Base-by-base conservation (phyloP, 495 filamentous ascomycete genomes). In the Penicillium argentinense region DNA sequence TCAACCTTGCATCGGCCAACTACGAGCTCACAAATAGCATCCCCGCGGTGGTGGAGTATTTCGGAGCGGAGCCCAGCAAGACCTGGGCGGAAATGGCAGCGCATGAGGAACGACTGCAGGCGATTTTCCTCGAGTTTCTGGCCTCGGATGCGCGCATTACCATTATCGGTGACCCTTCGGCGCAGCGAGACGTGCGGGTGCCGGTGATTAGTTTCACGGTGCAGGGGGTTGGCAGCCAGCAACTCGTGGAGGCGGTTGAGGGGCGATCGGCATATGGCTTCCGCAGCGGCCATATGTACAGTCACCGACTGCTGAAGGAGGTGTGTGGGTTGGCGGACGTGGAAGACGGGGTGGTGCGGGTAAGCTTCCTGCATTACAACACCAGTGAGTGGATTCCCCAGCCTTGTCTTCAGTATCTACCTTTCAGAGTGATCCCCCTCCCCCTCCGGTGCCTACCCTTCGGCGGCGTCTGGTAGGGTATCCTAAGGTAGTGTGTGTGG, bases 331-430 rank as follows among this genome's bases (percentile, higher is more conserved):
- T 87, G 43, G 74, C 49, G 27, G 60, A 67, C 50, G 48, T 60
- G 28, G 60, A 71, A 29, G 80, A 84, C 49, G 86, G 84, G 2
- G 81, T 89, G 14, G 75, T 87, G 12, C 77, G 86, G 60, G 82
- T 88, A 26, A 84, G 78, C 54, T 71, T 87, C 69, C 76, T 85
- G 62, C 85, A 88, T 69, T 89, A 89, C 67, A 91, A 89, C 57
- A 88, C 81, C 5, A 66, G 84, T 83, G 56, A 76, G 78, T 73
- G 39, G 7, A 2, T 43, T 19, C 30, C 14, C 8, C n/a, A n/a
- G n/a, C n/a, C n/a, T n/a, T n/a, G n/a, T n/a, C n/a, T n/a, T n/a
- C n/a, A n/a, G n/a, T n/a, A n/a, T n/a, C n/a, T n/a, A n/a, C n/a
- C n/a, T n/a, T n/a, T n/a, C n/a, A n/a, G n/a, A n/a, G n/a, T n/a